These are phyloP conservation scores for Daldinia concentrica DNA, from an alignment of 495 filamentous ascomycete genomes.

Conservation along the genomic window DNA sequence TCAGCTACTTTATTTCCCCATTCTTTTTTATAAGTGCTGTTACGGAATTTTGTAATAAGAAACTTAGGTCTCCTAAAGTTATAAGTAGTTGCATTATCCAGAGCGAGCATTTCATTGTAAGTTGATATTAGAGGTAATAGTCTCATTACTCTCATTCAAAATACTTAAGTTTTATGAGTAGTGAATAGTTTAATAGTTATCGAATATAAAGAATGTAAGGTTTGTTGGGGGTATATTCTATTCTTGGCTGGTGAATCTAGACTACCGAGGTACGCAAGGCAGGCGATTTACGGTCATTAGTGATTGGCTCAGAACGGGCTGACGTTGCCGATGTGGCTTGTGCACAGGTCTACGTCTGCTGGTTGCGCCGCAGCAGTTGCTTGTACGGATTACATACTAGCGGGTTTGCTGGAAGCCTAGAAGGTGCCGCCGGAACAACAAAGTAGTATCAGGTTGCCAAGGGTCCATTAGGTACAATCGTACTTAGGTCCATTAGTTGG, in stretches of 20 bases:
- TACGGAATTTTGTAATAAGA: too few species aligned
- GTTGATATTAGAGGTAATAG: neutral
- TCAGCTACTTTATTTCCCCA: too few species aligned
- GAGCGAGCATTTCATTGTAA: too few species aligned
- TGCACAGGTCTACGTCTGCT: neutral
- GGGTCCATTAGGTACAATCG: neutral
- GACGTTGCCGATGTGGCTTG: conserved; percentile 35
- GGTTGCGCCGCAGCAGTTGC: neutral
- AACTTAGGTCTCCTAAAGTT: too few species aligned
- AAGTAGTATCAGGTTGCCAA: neutral
- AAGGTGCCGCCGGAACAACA: neutral
- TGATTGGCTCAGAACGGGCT: conserved; percentile 20
- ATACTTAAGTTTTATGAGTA: too few species aligned
- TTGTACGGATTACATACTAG: too few species aligned
- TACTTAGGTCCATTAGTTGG: conserved; percentile 6
- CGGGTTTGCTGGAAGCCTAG: neutral
- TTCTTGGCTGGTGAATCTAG: neutral
- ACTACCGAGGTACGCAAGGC: neutral
- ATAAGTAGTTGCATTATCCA: too few species aligned
- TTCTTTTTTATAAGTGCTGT: too few species aligned
- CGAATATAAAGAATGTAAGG: neutral
- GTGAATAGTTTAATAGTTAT: neutral
- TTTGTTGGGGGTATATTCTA: neutral
- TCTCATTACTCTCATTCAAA: neutral
- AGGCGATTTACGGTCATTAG: neutral